phyloP scores from a whole-genome alignment of 2,329 filamentous ascomycete genomes.

The Chaetomium globosum region DNA sequence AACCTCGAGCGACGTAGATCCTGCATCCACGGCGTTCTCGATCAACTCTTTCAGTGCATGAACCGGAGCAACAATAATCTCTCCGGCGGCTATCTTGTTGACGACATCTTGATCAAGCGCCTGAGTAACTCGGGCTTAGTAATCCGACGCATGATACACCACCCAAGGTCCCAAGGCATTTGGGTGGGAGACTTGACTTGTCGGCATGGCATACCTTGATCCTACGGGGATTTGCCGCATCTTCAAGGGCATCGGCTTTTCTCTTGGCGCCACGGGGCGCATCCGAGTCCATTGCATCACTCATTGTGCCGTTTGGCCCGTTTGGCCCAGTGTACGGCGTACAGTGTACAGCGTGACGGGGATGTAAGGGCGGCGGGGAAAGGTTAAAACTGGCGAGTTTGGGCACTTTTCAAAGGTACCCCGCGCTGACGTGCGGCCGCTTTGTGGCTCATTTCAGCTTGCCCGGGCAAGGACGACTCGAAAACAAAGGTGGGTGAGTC shows the following conservation, averaged over 20 bases:
- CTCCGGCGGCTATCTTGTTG: conserved; percentile 97
- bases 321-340: background rate
- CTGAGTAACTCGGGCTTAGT: conserved; percentile 46
- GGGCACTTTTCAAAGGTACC: conserved; percentile 8
- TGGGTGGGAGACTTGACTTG: too few species aligned
- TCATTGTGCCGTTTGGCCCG: conserved; percentile 35
- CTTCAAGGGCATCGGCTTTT: conserved; percentile 48
- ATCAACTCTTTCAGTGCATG: conserved; percentile 96
- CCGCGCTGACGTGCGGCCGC: conserved; percentile 14
- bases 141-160: conserved; percentile 14
- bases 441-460: conserved; percentile 24
- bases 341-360: background rate
- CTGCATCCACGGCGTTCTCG: conserved; percentile 97
- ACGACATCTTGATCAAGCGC: conserved; percentile 89
- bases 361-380: background rate
- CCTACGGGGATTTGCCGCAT: conserved; percentile 43
- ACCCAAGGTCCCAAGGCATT: background rate
- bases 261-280: conserved; percentile 52
- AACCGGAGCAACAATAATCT: conserved; percentile 96
- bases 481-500: conserved; percentile 8
- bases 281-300: conserved; percentile 52
- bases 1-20: conserved; percentile 86
- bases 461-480: conserved; percentile 2
- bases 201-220: conserved; percentile 48
- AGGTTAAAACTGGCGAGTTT: conserved; percentile 9